Evolutionary conservation across 805 yeast genomes (phyloP).

Genomic region (Lipomyces oligophaga): DNA sequence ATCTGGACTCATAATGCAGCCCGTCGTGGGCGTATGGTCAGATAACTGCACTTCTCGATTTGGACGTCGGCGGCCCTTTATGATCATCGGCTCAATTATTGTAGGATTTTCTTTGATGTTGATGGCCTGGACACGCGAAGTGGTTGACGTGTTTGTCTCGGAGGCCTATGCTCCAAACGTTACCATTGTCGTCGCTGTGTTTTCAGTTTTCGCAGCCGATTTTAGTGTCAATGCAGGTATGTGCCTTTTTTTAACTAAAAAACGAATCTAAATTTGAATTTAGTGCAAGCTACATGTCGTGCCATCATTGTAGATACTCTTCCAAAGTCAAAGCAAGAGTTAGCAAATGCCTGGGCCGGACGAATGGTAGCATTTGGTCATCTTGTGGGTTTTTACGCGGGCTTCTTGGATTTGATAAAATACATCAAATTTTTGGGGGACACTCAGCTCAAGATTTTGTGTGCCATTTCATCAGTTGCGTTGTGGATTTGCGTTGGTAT

Average conservation of each 20-base stretch:
- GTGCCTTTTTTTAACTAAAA: neutral
- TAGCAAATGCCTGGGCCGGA: slow-evolving; percentile 67
- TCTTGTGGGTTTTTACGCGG: slow-evolving; percentile 53
- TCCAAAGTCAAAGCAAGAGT: slow-evolving; percentile 53
- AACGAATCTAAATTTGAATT: neutral
- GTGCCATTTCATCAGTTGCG: slow-evolving; percentile 44
- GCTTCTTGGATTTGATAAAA: slow-evolving; percentile 45
- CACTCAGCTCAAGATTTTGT: slow-evolving; percentile 52
- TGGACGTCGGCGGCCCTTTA: slow-evolving; percentile 59
- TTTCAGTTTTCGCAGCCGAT: slow-evolving; percentile 52
- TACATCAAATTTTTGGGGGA: slow-evolving; percentile 44
- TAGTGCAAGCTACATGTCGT: slow-evolving; percentile 61
- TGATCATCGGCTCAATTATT: slow-evolving; percentile 52
- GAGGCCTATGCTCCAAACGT: slow-evolving; percentile 11
- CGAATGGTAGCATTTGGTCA: slow-evolving; percentile 60
- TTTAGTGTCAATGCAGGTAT: slow-evolving; percentile 45
- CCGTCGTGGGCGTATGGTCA: slow-evolving; percentile 56
- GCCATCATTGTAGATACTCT: slow-evolving; percentile 62
- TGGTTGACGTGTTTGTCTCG: slow-evolving; percentile 42
- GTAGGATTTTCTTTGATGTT: slow-evolving; percentile 46
- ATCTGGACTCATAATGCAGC: slow-evolving; percentile 64
- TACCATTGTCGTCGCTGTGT: slow-evolving; percentile 48
- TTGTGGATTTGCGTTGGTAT: slow-evolving; percentile 43
- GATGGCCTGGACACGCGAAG: slow-evolving; percentile 46
- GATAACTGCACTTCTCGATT: slow-evolving; percentile 46